Base-by-base conservation (phyloP, 2,329 filamentous ascomycete species). In the Ophiocordyceps australis region DNA sequence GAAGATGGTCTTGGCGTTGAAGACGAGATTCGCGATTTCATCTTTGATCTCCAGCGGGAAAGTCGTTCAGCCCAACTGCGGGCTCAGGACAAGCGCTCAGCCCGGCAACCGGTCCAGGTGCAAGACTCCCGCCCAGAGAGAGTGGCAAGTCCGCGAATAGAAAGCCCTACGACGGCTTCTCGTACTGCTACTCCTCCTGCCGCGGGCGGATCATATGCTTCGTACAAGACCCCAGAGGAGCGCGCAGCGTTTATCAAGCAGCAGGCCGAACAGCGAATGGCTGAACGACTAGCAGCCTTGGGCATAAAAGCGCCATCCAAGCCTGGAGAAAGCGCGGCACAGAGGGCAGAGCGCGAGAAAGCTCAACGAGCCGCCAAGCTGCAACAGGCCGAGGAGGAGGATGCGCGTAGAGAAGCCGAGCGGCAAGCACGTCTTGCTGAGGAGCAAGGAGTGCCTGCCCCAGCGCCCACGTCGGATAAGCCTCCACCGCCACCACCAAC, bases 21-120 rank as follows among this genome's bases (percentile, higher is more conserved):
- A 45, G 86, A 98, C 42, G 83, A 93, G 42, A 78, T 95, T 33
- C 81, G 83, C 42, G 89, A 98, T 43, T 95, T 98, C 50, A 98
- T 98, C 46, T 95, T 89, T 45, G 89, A 95, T 38, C 58, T 98
- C 27, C 85, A 94, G 47, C 73, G 86, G 32, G 79, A 74, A 33
- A 91, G 82, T 47, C 72, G 83, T 35, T 65, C 81, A 35, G 63
- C 80, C 27, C 74, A 74, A 31, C 54, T 91, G 30, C 61, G 66
- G 31, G 54, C 58, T 25, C 70, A 65, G 44, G 74, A 72, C 32
- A 63, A 54, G 29, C 57, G 59, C 15, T 49, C 54, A 13, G 49
- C 57, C 5, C 57, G 57, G 17, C 45, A 52, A 24, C 30, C 46
- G 25, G 43, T 52, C 12, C 41, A 50, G 10, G 47, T 49, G 9